These are phyloP conservation scores for Chlorella ohadii DNA, from an alignment of 139 green algal genomes.

Conservation along the genomic window DNA sequence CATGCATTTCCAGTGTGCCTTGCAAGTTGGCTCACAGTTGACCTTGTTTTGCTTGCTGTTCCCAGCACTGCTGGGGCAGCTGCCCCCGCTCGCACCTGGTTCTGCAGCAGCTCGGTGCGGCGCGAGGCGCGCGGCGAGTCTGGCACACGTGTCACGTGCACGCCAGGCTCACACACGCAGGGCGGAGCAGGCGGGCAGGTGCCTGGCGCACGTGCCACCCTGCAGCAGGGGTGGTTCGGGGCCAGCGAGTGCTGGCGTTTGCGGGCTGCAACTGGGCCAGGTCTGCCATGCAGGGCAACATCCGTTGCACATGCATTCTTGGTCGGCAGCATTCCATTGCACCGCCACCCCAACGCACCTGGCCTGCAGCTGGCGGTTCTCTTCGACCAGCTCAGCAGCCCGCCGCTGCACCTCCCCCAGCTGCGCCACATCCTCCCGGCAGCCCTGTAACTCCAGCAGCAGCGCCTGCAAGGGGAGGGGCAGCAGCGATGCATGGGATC, in stretches of 20 bases:
- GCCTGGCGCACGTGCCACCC: not conserved
- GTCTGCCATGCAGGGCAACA: too few relatives aligned
- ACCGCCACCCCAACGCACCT: not conserved
- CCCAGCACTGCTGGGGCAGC: too few relatives aligned
- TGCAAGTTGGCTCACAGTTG: too few relatives aligned
- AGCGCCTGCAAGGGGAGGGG: not conserved
- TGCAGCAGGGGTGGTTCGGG: not conserved
- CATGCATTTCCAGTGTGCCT: too few relatives aligned
- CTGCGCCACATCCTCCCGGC: not conserved
- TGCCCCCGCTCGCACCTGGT: not conserved
- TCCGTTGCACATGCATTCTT: too few relatives aligned
- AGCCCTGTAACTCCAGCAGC: slow-evolving; percentile 16
- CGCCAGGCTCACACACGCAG: not conserved
- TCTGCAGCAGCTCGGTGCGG: slow-evolving; percentile 21
- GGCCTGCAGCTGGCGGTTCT: not conserved
- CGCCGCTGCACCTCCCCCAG: not conserved
- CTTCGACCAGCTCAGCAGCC: slow-evolving; percentile 3
- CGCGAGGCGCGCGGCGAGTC: not conserved
- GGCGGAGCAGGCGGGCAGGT: slow-evolving; percentile 2
- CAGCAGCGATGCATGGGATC: too few relatives aligned
- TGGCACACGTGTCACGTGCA: not conserved
- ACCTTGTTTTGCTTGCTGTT: too few relatives aligned
- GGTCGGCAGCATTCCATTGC: too few relatives aligned
- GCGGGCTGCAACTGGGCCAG: too few relatives aligned
- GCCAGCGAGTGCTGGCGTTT: not conserved